These are phyloP conservation scores for Naganishia albida DNA, from an alignment of 1,284 basidiomycete species.

Conservation along the genomic window DNA sequence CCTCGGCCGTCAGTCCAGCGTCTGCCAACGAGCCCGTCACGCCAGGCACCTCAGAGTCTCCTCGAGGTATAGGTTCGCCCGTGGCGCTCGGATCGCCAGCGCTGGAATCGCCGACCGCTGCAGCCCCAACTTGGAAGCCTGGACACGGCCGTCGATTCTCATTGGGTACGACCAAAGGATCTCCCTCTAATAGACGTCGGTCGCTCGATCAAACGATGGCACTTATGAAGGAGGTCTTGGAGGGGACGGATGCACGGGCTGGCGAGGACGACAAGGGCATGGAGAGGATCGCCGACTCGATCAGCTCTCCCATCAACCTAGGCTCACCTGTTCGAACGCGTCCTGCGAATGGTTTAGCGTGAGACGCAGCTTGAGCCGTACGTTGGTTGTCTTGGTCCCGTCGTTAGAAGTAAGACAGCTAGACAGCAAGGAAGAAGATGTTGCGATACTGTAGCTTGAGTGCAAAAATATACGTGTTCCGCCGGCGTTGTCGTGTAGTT, in stretches of 20 bases:
- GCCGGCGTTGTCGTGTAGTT: no score
- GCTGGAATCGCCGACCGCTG: slow-evolving; percentile 34
- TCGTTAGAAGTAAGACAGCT: no score
- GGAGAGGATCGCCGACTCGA: slow-evolving; percentile 52
- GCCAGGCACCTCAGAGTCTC: slow-evolving; percentile 52
- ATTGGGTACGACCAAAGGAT: slow-evolving; percentile 94
- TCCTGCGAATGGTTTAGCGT: slow-evolving; percentile 11
- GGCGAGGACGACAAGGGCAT: slow-evolving; percentile 46
- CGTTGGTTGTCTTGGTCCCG: no score
- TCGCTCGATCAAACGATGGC: slow-evolving; percentile 95
- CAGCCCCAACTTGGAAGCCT: slow-evolving; percentile 45
- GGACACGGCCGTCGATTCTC: slow-evolving; percentile 85
- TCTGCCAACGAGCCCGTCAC: slow-evolving; percentile 29
- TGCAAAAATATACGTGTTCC: no score
- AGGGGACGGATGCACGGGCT: slow-evolving; percentile 60
- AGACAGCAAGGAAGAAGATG: no score
- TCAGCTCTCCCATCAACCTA: slow-evolving; percentile 44
- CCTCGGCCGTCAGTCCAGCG: slow-evolving; percentile 29
- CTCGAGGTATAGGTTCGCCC: slow-evolving; percentile 32
- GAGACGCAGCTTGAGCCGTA: neutral
- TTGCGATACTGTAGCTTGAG: no score
- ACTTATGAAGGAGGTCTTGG: slow-evolving; percentile 85
- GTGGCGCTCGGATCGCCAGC: slow-evolving; percentile 38
- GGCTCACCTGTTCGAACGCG: slow-evolving; percentile 25
- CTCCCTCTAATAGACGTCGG: slow-evolving; percentile 85